Percentiles rank a stretch among this genome's conserved stretches.
Evolutionary conservation across 768 basidiomycete species (phyloP).

Genomic region (Austroboletus eburneus): DNA sequence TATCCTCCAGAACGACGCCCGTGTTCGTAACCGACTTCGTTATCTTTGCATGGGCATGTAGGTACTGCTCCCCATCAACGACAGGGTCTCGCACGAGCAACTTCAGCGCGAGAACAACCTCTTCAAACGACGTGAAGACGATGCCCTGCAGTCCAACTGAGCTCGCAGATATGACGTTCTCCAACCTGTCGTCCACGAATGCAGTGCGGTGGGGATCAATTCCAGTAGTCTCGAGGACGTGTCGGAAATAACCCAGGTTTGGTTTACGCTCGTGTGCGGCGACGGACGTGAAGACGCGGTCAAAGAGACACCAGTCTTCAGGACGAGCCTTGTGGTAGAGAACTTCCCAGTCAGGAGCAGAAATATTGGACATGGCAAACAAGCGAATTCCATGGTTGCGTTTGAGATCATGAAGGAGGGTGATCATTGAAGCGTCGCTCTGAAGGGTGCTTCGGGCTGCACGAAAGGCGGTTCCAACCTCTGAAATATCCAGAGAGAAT

Average conservation of each 20-base stretch:
- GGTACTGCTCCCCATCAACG: constrained; percentile 12
- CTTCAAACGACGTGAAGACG: constrained; percentile 14
- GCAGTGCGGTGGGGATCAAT: constrained; percentile 17
- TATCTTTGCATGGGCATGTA: constrained; percentile 9
- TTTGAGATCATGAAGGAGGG: constrained; percentile 15
- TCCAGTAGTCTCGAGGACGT: constrained; percentile 13
- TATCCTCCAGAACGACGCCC: constrained; percentile 16
- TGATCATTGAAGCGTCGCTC: constrained; percentile 11
- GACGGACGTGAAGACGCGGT: constrained; percentile 19
- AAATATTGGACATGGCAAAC: constrained; percentile 24
- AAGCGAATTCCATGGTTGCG: constrained; percentile 2
- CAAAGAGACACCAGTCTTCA: constrained; percentile 19
- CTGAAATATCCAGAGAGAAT: constrained; percentile 14
- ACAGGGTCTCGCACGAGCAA: constrained; percentile 14
- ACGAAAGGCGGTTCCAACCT: constrained; percentile 9
- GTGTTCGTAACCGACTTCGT: constrained; percentile 17
- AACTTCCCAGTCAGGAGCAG: constrained; percentile 18
- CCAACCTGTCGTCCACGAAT: constrained; percentile 23
- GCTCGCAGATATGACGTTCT: constrained; percentile 17
- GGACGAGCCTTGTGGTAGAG: constrained; percentile 10
- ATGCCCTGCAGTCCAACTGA: constrained; percentile 20
- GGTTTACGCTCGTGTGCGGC: constrained; percentile 16
- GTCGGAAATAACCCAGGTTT: constrained; percentile 16
- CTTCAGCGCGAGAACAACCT: constrained; percentile 13
- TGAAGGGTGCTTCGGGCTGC: constrained; percentile 8